These are phyloP conservation scores for Chytridium lagenaria DNA, from an alignment of 371 early-diverging fungal genomes.

Conservation along the genomic window DNA sequence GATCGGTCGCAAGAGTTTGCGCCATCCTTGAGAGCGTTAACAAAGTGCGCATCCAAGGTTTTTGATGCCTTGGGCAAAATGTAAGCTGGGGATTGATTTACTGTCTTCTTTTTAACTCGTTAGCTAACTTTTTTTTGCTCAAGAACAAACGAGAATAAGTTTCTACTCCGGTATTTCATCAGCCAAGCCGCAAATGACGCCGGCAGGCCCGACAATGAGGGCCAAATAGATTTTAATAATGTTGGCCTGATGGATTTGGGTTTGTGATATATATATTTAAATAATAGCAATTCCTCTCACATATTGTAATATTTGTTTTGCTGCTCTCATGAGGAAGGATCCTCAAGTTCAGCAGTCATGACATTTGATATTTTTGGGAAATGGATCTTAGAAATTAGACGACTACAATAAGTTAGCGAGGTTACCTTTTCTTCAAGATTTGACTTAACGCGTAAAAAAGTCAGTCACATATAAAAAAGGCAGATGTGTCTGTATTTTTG, in stretches of 20 bases:
- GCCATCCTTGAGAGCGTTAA: slow-evolving; percentile 76
- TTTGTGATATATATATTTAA: slow-evolving; percentile 7
- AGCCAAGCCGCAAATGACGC: not conserved
- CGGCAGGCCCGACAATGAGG: not conserved
- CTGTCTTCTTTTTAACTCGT: not conserved
- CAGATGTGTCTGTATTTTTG: not conserved
- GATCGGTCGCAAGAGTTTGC: slow-evolving; percentile 78
- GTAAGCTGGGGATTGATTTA: slow-evolving; percentile 46
- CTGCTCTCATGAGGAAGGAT: not conserved
- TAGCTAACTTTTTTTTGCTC: not conserved
- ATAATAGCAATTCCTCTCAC: no score
- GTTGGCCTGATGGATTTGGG: slow-evolving; percentile 2
- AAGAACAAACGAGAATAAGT: slow-evolving; percentile 12
- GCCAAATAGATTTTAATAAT: not conserved
- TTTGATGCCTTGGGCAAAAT: slow-evolving; percentile 78
- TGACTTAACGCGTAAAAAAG: slow-evolving; percentile 30
- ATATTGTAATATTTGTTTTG: not conserved
- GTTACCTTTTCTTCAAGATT: slow-evolving; percentile 71
- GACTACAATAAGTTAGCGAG: not conserved
- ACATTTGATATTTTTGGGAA: slow-evolving; percentile 89
- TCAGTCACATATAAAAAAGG: no score
- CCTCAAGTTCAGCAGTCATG: slow-evolving; percentile 68
- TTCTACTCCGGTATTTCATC: not conserved
- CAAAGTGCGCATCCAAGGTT: slow-evolving; percentile 73
- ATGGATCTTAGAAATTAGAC: not conserved